Conservation (phyloP, 805 yeast species). For the Teunomyces stri region DNA sequence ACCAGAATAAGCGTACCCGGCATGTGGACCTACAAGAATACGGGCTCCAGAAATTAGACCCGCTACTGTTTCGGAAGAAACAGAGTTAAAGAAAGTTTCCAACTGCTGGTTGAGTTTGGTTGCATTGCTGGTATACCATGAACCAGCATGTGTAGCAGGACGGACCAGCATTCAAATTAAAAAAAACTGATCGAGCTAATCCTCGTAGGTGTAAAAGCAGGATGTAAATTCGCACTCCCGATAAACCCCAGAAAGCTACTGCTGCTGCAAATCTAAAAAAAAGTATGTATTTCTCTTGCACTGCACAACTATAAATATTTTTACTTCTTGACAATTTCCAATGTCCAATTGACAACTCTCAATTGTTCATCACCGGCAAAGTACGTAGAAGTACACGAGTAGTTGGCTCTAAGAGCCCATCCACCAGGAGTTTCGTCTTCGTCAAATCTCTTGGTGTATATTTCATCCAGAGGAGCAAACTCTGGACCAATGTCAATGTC, state of each 20-base stretch:
- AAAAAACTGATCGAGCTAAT: not conserved
- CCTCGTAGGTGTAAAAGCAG: not conserved
- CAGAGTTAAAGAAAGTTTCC: constrained; percentile 41
- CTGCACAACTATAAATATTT: constrained; percentile 1
- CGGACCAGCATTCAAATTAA: constrained; percentile 28
- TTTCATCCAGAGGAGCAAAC: constrained; percentile 34
- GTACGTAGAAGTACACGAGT: constrained; percentile 32
- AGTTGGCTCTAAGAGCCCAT: constrained; percentile 34
- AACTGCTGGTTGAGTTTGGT: constrained; percentile 50
- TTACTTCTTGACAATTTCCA: constrained; percentile 31
- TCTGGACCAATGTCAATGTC: constrained; percentile 29
- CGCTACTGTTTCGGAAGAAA: constrained; percentile 19
- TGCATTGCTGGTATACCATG: constrained; percentile 71
- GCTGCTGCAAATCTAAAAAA: not conserved
- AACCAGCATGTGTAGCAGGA: constrained; percentile 84
- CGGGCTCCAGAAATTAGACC: constrained; percentile 29
- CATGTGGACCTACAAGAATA: constrained; percentile 59
- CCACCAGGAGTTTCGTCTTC: constrained; percentile 41
- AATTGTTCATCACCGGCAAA: constrained; percentile 30
- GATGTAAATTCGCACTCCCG: too few relatives aligned
- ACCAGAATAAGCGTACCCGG: constrained; percentile 88
- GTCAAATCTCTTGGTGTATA: constrained; percentile 27
- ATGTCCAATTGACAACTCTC: constrained; percentile 30
- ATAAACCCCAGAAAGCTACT: too few relatives aligned
- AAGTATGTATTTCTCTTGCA: not conserved